Conservation (phyloP, 352 stramenopile species). For the Globisporangium nodosum region DNA sequence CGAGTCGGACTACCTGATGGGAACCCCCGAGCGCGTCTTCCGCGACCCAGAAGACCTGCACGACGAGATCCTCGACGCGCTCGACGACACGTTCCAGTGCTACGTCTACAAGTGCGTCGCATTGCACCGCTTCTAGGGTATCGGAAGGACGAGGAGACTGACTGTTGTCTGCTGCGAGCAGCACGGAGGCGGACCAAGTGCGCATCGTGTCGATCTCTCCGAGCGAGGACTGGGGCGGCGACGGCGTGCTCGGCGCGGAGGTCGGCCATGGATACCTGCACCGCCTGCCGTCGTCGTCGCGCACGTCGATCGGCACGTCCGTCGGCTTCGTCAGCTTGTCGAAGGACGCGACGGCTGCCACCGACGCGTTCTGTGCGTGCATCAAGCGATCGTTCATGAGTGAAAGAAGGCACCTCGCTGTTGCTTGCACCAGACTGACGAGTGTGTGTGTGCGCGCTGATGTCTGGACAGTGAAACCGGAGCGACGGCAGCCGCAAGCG, state of each 20-base stretch:
- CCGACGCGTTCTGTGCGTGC: slow-evolving; percentile 71
- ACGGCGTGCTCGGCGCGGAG: slow-evolving; percentile 91
- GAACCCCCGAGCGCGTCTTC: slow-evolving; percentile 89
- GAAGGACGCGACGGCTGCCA: slow-evolving; percentile 62
- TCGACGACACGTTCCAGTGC: slow-evolving; percentile 93
- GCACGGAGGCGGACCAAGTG: slow-evolving; percentile 89
- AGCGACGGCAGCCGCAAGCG: slow-evolving; percentile 1
- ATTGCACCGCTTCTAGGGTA: not conserved
- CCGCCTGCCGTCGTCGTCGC: slow-evolving; percentile 79
- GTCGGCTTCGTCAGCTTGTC: slow-evolving; percentile 78
- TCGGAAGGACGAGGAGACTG: slow-evolving; percentile 1
- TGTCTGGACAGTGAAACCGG: slow-evolving; percentile 7
- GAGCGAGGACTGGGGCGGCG: slow-evolving; percentile 83
- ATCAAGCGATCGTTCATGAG: not conserved
- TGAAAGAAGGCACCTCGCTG: not conserved
- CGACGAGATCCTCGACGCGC: slow-evolving; percentile 84
- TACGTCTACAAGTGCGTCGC: slow-evolving; percentile 94
- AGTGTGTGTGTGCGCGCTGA: not conserved
- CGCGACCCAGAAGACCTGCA: slow-evolving; percentile 82
- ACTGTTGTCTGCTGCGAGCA: slow-evolving; percentile 15
- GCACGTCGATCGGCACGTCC: slow-evolving; percentile 51
- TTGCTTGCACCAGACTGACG: not conserved
- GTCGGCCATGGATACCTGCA: slow-evolving; percentile 96
- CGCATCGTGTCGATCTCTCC: slow-evolving; percentile 86
- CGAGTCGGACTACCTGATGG: slow-evolving; percentile 93